Evolutionary conservation across 257 asterid genomes (phyloP).

Genomic region (Penstemon newberryi): DNA sequence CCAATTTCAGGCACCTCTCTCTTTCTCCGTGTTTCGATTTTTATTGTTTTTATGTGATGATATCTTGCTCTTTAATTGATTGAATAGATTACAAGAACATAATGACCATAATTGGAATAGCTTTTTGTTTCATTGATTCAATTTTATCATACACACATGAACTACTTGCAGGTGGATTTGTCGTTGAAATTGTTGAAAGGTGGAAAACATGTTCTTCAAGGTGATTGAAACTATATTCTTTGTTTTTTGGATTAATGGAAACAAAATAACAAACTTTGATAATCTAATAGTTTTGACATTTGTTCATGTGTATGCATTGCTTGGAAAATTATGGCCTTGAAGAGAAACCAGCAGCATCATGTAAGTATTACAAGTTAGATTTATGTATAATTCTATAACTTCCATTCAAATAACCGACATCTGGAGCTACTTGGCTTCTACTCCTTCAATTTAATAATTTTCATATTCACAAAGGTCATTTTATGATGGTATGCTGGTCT

Average conservation of each 20-base stretch:
- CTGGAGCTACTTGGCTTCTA: neutral
- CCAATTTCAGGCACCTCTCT: slow-evolving; percentile 63
- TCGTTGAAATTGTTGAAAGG: slow-evolving; percentile 69
- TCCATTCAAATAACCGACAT: neutral
- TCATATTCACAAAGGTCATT: neutral
- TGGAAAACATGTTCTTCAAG: slow-evolving; percentile 98
- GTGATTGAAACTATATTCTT: slow-evolving; percentile 34
- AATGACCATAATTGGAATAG: neutral
- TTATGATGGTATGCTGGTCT: neutral
- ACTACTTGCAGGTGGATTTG: slow-evolving; percentile 76
- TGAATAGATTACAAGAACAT: neutral
- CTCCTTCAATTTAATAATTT: neutral
- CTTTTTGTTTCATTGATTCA: slow-evolving; percentile 16
- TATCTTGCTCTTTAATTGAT: neutral
- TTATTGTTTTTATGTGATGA: neutral
- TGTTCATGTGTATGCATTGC: slow-evolving; percentile 46
- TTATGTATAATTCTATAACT: neutral
- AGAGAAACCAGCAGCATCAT: slow-evolving; percentile 92
- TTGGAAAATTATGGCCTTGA: slow-evolving; percentile 40
- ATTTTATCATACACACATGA: slow-evolving; percentile 20
- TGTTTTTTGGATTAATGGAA: no score
- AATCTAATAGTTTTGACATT: slow-evolving; percentile 39
- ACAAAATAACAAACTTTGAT: neutral
- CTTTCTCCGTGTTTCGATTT: slow-evolving; percentile 17
- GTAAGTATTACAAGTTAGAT: slow-evolving; percentile 43